Evolutionary conservation across 768 basidiomycete genomes (phyloP).

Genomic region (Scleroderma citrinum): DNA sequence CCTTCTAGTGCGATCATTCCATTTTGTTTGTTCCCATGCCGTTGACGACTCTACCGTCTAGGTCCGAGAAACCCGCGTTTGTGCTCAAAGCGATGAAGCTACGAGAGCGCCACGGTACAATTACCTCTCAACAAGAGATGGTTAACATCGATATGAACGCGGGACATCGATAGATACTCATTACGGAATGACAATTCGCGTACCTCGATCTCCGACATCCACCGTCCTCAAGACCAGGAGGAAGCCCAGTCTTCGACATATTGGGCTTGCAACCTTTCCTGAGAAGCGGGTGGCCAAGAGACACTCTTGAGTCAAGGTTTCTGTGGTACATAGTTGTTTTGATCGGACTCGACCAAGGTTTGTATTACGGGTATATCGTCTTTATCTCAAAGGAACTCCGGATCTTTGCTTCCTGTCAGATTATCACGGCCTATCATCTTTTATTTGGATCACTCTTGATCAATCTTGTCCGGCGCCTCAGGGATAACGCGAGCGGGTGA

Average conservation of each 20-base stretch:
- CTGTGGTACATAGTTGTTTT: not conserved
- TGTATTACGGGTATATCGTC: no score
- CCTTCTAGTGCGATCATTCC: not conserved
- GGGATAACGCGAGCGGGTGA: no score
- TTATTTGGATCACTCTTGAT: no score
- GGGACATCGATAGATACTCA: constrained; percentile 13
- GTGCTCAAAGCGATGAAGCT: no score
- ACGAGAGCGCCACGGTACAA: not conserved
- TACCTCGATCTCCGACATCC: constrained; percentile 8
- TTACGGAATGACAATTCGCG: constrained; percentile 8
- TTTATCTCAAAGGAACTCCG: no score
- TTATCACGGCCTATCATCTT: no score
- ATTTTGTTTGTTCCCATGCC: not conserved
- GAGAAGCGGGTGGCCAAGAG: constrained; percentile 15
- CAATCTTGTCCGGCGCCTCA: no score
- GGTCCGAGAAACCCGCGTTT: no score
- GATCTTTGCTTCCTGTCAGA: no score
- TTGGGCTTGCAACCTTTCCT: constrained; percentile 8
- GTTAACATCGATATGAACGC: constrained; percentile 23
- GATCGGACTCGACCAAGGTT: not conserved
- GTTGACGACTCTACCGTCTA: not conserved
- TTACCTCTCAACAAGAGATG: not conserved
- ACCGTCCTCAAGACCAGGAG: not conserved
- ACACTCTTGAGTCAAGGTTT: not conserved
- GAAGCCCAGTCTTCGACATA: constrained; percentile 8